A percentile compares a stretch with the other conserved stretches of the same genome.
Conservation (phyloP, 805 yeast genomes). For the Komagataella ulmi region DNA sequence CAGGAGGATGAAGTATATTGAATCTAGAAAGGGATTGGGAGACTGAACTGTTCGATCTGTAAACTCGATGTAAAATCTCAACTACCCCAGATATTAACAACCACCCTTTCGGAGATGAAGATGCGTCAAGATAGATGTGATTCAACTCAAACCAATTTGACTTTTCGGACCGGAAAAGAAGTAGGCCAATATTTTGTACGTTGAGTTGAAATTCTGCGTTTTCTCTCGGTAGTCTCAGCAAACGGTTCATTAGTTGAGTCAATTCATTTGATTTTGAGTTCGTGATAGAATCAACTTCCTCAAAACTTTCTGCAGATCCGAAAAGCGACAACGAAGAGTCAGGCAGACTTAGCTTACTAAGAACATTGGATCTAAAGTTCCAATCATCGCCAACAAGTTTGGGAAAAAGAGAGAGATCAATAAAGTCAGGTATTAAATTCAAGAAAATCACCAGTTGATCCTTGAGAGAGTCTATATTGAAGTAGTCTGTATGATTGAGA, state of each 20-base stretch:
- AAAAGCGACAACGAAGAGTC: not conserved
- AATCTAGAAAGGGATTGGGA: not conserved
- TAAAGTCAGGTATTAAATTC: constrained; percentile 27
- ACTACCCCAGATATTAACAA: not conserved
- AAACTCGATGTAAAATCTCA: not conserved
- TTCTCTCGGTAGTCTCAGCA: not conserved
- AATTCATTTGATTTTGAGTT: not conserved
- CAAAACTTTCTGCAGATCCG: not conserved
- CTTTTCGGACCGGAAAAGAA: not conserved
- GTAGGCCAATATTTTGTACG: not conserved
- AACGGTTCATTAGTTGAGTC: not conserved
- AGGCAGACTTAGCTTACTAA: not conserved
- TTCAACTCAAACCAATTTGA: not conserved
- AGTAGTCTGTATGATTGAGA: constrained; percentile 19
- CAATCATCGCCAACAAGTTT: constrained; percentile 14
- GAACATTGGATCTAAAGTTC: constrained; percentile 6
- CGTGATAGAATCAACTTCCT: not conserved
- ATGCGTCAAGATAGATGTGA: not conserved
- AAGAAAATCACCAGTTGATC: constrained; percentile 31
- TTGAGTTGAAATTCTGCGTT: not conserved
- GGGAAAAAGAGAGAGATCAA: constrained; percentile 16
- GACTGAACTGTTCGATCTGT: not conserved
- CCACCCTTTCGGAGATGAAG: not conserved
- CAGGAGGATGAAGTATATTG: not conserved
- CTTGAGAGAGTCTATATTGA: constrained; percentile 27